Percentiles rank a stretch among this genome's conserved stretches.
Evolutionary conservation across 805 yeast genomes (phyloP).

Genomic region (Metschnikowia kunwiensis): DNA sequence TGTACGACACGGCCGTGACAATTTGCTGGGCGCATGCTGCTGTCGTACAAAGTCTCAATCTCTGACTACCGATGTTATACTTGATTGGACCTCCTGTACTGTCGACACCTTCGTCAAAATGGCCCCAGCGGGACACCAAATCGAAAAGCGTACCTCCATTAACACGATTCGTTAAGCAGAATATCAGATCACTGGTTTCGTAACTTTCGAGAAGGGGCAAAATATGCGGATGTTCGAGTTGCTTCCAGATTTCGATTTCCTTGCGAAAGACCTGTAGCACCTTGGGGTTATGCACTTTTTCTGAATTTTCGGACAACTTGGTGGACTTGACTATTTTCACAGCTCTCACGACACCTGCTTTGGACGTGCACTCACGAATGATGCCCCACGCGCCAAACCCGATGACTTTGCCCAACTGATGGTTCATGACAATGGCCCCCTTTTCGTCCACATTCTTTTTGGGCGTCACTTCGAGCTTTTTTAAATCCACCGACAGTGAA

Average conservation of each 20-base stretch:
- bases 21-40: slow-evolving; percentile 48
- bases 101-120: slow-evolving; percentile 28
- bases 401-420: slow-evolving; percentile 65
- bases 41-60: slow-evolving; percentile 34
- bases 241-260: slow-evolving; percentile 76
- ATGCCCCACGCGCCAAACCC: slow-evolving; percentile 93
- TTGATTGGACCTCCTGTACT: slow-evolving; percentile 27
- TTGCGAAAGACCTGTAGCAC: slow-evolving; percentile 59
- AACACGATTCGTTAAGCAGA: slow-evolving; percentile 66
- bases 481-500: slow-evolving; percentile 36
- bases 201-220: slow-evolving; percentile 59
- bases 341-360: slow-evolving; percentile 44
- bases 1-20: slow-evolving; percentile 54
- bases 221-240: slow-evolving; percentile 60
- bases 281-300: slow-evolving; percentile 38
- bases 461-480: slow-evolving; percentile 25
- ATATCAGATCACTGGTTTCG: slow-evolving; percentile 61
- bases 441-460: slow-evolving; percentile 52
- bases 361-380: slow-evolving; percentile 61
- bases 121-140: slow-evolving; percentile 65
- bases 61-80: slow-evolving; percentile 26
- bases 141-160: slow-evolving; percentile 82
- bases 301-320: slow-evolving; percentile 18
- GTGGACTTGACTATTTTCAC: slow-evolving; percentile 55
- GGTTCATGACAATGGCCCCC: slow-evolving; percentile 64